phyloP scores from a whole-genome alignment of 805 yeast species.

The Saccharomyces eubayanus region DNA sequence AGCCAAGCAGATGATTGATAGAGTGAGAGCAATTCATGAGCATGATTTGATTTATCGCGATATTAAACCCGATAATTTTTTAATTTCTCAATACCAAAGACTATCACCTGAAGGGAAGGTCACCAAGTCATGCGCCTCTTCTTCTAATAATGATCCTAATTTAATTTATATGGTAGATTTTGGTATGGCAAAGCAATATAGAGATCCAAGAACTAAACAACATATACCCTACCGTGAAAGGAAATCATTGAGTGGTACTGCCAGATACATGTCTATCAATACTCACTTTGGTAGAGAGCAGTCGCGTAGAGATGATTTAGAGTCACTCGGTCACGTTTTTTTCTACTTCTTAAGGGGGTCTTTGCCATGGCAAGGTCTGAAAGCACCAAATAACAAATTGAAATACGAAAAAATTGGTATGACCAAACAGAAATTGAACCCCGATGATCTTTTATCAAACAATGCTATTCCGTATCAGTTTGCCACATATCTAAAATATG shows the following conservation, averaged over 20 bases:
- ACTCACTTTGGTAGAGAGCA: slow-evolving; percentile 85
- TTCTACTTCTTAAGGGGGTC: slow-evolving; percentile 71
- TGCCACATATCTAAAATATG: slow-evolving; percentile 63
- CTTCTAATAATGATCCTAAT: slow-evolving; percentile 53
- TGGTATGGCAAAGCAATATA: slow-evolving; percentile 80
- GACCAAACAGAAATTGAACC: slow-evolving; percentile 62
- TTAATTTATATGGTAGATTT: slow-evolving; percentile 68
- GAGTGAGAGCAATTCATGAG: slow-evolving; percentile 67
- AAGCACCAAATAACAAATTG: slow-evolving; percentile 77
- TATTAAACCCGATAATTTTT: slow-evolving; percentile 76
- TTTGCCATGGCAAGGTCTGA: slow-evolving; percentile 85
- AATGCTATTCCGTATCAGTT: slow-evolving; percentile 59
- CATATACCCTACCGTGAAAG: slow-evolving; percentile 79
- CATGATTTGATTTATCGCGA: slow-evolving; percentile 73
- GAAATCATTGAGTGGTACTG: slow-evolving; percentile 76
- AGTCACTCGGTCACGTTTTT: slow-evolving; percentile 74
- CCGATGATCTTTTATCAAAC: slow-evolving; percentile 48
- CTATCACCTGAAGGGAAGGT: slow-evolving; percentile 11
- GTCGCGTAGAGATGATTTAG: slow-evolving; percentile 74
- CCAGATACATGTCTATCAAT: slow-evolving; percentile 80
- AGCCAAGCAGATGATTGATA: slow-evolving; percentile 68
- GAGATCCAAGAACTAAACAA: slow-evolving; percentile 71
- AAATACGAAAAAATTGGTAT: slow-evolving; percentile 81
- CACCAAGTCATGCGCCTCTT: slow-evolving; percentile 38
- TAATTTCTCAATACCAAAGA: slow-evolving; percentile 37